These are phyloP conservation scores for Ophiostoma tasmaniense DNA, from an alignment of 2,329 filamentous ascomycete species.

Conservation along the genomic window DNA sequence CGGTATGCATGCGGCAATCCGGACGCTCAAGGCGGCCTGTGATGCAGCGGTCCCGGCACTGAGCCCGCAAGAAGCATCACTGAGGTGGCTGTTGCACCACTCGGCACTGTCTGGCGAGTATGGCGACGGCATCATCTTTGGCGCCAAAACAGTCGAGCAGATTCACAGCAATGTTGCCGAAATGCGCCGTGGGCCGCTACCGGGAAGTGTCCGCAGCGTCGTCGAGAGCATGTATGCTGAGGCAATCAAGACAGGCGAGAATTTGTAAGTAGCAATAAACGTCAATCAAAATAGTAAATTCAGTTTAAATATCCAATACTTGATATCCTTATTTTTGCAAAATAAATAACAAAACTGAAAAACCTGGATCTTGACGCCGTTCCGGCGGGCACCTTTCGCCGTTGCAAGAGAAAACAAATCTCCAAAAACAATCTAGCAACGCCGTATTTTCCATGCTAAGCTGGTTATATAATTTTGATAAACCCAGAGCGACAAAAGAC, in stretches of 20 bases:
- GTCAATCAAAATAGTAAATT: neutral
- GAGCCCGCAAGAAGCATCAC: constrained; percentile 11
- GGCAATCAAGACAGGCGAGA: neutral
- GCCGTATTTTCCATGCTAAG: constrained; percentile 10
- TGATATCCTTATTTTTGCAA: neutral
- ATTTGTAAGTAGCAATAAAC: neutral
- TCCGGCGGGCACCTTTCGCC: neutral
- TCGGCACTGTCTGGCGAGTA: constrained; percentile 12
- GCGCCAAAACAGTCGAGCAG: constrained; percentile 18
- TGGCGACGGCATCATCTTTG: constrained; percentile 20
- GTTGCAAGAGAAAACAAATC: neutral
- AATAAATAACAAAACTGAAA: neutral
- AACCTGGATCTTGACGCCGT: neutral
- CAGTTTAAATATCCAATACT: neutral
- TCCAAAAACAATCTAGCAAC: neutral
- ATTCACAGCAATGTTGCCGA: constrained; percentile 17
- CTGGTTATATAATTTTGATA: neutral
- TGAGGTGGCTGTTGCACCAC: constrained; percentile 20
- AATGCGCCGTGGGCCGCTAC: constrained; percentile 16
- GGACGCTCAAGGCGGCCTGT: constrained; percentile 8
- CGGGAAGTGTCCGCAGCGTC: constrained; percentile 23
- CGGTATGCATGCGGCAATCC: constrained; percentile 14
- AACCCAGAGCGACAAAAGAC: neutral
- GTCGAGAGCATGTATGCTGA: constrained; percentile 7
- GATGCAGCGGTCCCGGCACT: constrained; percentile 6